Base-by-base conservation (phyloP, 768 basidiomycete species). In the Sistotremastrum niveocremeum region DNA sequence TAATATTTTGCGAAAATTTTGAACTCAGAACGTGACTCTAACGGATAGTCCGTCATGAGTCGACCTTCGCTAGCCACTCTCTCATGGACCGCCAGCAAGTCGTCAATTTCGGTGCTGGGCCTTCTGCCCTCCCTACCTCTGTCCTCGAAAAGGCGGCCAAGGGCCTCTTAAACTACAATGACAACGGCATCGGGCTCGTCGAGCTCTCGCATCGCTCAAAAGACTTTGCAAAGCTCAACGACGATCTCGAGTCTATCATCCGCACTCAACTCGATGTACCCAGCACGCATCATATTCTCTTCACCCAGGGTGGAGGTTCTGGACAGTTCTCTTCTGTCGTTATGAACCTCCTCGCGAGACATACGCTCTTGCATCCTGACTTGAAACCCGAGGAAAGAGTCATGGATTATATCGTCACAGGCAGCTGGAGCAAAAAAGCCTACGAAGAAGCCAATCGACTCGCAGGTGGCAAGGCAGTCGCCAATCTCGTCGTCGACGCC, bases 151-250 rank as follows among this genome's bases (percentile, higher is more conserved):
- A 91, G 59, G 89, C 93, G 2, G 73, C 84, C 9, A 66, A 74
- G 50, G 89, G 84, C 10, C 71, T 98, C n/a, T 68, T 99, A 56
- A 84, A 98, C 70, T 97, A 89, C 63, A 69, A 81, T 46, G 73
- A 73, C 41, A 93, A 87, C 2, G 95, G 95, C 30, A 93, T 98
- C 50, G 95, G 95, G 39, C 79, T 99, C 59, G 85, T 89, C 38
- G 95, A 99, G 63, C 77, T 98, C 59, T 94, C 90, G 1, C 95
- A 99, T 62, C 84, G 95, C 53, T 90, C 90, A 37, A 78, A 85
- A 55, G 84, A 91, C 52, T 98, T 98, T 62, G 71, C 72, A 44
- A 68, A 72, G 20, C 83, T 81, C 62, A 62, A 93, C 52, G 65
- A 69, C 46, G 60, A 69, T 42, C 67, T 82, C 56, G 77, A 82